These are phyloP conservation scores for Domatiomyces catenatus DNA, from an alignment of 2,329 filamentous ascomycete genomes.

Conservation along the genomic window DNA sequence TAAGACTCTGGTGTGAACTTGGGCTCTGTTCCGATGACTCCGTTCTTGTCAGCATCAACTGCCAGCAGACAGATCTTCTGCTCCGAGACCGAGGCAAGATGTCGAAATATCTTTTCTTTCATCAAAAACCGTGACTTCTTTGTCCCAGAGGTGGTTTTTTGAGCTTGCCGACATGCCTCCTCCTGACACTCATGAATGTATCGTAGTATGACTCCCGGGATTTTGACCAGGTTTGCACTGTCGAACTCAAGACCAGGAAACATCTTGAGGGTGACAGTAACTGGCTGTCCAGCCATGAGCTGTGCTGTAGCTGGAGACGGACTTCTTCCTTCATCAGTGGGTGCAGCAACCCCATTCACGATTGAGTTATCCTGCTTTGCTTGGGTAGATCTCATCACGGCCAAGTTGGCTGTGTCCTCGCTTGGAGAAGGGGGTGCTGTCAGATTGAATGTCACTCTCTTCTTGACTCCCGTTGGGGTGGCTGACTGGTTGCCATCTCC, in stretches of 20 bases:
- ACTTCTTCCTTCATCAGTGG: not conserved
- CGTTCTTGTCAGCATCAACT: not conserved
- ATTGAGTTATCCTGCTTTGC: not conserved
- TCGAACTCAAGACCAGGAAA: not conserved
- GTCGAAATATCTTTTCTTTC: not conserved
- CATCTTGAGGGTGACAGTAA: not conserved
- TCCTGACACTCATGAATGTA: not conserved
- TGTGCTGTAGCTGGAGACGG: not conserved
- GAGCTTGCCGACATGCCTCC: not conserved
- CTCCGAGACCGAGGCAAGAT: not conserved
- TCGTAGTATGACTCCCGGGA: not conserved
- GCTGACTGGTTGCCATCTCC: not conserved
- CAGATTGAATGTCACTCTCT: not conserved
- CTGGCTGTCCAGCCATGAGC: no score
- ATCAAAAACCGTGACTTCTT: not conserved
- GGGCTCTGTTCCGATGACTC: not conserved
- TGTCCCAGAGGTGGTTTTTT: not conserved
- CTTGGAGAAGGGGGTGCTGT: no score
- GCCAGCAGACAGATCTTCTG: not conserved
- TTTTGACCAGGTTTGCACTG: not conserved
- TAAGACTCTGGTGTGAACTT: no score
- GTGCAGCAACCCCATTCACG: not conserved
- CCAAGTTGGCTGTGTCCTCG: not conserved
- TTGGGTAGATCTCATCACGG: not conserved
- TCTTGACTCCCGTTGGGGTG: not conserved